A percentile compares a stretch with the other conserved stretches of the same genome.
Conservation (phyloP, 2,329 filamentous ascomycete species). For the Ramularia endophylla region DNA sequence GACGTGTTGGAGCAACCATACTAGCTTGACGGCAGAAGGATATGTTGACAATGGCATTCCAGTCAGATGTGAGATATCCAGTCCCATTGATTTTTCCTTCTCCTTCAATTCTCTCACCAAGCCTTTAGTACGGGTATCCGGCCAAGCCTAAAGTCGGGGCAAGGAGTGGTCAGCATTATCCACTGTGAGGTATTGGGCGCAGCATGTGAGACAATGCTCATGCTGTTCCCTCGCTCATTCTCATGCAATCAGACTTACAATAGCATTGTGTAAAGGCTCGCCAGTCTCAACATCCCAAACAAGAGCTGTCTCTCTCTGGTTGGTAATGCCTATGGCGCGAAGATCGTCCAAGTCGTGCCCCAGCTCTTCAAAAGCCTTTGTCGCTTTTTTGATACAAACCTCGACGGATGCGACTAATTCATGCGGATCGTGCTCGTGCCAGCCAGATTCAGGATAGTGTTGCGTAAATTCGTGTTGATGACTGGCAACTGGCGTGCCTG, state of each 20-base stretch:
- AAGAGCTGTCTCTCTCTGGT: conserved; percentile 82
- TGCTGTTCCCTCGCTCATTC: too few species aligned
- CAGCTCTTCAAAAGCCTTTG: conserved; percentile 62
- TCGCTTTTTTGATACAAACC: conserved; percentile 71
- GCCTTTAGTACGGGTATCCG: conserved; percentile 72
- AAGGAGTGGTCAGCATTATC: too few species aligned
- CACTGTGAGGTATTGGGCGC: too few species aligned
- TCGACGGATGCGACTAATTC: conserved; percentile 71
- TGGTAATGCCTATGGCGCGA: conserved; percentile 76
- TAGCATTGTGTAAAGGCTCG: conserved; percentile 73
- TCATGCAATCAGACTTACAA: conserved; percentile 48
- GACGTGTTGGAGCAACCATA: conserved; percentile 73
- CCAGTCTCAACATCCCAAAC: conserved; percentile 80
- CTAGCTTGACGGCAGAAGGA: conserved; percentile 76
- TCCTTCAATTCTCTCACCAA: conserved; percentile 72
- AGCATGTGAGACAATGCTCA: too few species aligned
- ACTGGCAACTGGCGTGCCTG: conserved; percentile 69
- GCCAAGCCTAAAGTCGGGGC: conserved; percentile 60
- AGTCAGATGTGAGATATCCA: neutral
- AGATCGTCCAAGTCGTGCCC: conserved; percentile 65
- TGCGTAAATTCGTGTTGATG: conserved; percentile 87
- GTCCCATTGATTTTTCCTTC: conserved; percentile 18
- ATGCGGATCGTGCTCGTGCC: conserved; percentile 82
- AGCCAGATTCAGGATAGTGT: conserved; percentile 76
- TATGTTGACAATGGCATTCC: conserved; percentile 84